Conservation (phyloP, 257 asterid genomes). For the Handroanthus guayacan region DNA sequence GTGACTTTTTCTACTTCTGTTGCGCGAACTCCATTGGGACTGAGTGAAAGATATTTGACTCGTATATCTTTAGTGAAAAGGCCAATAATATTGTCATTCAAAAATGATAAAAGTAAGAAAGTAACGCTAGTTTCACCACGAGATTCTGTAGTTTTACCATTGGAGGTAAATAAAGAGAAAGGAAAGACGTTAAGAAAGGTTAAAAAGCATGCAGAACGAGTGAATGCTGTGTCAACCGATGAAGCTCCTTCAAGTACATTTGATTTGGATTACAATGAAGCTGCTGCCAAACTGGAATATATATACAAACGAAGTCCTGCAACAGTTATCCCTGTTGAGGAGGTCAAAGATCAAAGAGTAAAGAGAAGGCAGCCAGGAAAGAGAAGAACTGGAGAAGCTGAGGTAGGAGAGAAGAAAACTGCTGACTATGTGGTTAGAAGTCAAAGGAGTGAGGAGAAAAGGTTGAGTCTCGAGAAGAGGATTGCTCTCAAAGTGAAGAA, state of each 20-base stretch:
- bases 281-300: conserved; percentile 74
- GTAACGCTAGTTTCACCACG: conserved; percentile 50
- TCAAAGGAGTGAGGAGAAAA: conserved; percentile 45
- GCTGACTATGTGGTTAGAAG: conserved; percentile 47
- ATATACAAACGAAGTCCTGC: conserved; percentile 60
- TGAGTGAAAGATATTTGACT: conserved; percentile 41
- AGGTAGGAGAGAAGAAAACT: conserved; percentile 38
- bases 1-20: conserved; percentile 51
- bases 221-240: conserved; percentile 50
- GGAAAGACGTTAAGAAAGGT: conserved; percentile 52
- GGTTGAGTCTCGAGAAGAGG: conserved; percentile 74
- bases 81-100: conserved; percentile 56
- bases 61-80: conserved; percentile 49
- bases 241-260: conserved; percentile 51
- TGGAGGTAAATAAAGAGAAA: conserved; percentile 56
- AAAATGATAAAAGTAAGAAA: conserved; percentile 54
- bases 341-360: conserved; percentile 38
- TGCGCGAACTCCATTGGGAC: conserved; percentile 42
- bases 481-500: conserved; percentile 53
- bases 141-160: conserved; percentile 53
- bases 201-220: conserved; percentile 49
- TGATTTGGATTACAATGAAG: conserved; percentile 75
- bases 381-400: conserved; percentile 46
- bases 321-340: conserved; percentile 41
- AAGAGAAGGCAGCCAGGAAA: conserved; percentile 47